Percentiles rank a stretch among this genome's conserved stretches.
These are phyloP conservation scores for Annulohypoxylon truncatum DNA, from an alignment of 2,329 filamentous ascomycete species.

Conservation along the genomic window DNA sequence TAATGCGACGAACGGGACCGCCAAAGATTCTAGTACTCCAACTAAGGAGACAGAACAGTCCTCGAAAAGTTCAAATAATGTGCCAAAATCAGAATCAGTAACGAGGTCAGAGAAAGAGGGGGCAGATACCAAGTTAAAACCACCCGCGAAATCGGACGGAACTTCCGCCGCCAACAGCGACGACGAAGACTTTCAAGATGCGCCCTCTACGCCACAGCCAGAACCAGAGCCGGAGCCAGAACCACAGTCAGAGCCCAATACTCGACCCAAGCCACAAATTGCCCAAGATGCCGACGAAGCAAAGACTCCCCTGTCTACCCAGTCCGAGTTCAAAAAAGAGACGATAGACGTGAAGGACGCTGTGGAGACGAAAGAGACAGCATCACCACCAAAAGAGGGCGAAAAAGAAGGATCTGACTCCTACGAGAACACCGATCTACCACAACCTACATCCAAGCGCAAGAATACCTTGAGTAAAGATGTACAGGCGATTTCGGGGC, in stretches of 20 bases:
- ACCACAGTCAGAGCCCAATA: neutral
- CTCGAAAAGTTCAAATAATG: constrained; percentile 21
- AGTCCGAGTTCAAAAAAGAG: constrained; percentile 29
- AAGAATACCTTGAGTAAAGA: constrained; percentile 38
- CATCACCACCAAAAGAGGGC: constrained; percentile 10
- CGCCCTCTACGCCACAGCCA: constrained; percentile 48
- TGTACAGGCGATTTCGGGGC: constrained; percentile 48
- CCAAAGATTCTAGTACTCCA: neutral
- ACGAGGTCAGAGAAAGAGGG: constrained; percentile 13
- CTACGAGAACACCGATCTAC: constrained; percentile 18
- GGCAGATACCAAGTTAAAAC: constrained; percentile 32
- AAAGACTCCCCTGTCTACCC: constrained; percentile 43
- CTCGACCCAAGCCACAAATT: constrained; percentile 15
- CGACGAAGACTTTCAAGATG: constrained; percentile 56
- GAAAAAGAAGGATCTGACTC: constrained; percentile 18
- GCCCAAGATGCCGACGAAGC: constrained; percentile 39
- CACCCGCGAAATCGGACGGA: constrained; percentile 37
- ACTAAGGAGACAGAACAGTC: constrained; percentile 20
- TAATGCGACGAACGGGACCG: constrained; percentile 27
- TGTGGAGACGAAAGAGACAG: neutral
- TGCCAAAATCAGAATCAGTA: neutral
- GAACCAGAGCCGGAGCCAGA: constrained; percentile 29
- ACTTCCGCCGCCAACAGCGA: constrained; percentile 52
- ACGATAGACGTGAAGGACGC: neutral
- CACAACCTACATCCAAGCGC: constrained; percentile 30